These are phyloP conservation scores for Quercus wislizeni DNA, from an alignment of 306 rosid genomes.

Conservation along the genomic window DNA sequence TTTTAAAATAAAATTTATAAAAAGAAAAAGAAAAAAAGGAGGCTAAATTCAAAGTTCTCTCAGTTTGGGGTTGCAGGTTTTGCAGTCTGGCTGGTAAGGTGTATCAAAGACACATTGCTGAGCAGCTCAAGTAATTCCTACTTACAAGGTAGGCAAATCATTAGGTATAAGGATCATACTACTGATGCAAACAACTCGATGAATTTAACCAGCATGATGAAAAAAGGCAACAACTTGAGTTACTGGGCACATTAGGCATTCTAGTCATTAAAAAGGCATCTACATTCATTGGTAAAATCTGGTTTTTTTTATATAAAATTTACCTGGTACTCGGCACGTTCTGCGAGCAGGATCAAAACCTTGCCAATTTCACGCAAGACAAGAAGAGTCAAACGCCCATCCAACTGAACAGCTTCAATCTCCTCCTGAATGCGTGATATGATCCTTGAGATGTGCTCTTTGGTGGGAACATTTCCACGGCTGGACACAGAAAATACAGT, in stretches of 20 bases:
- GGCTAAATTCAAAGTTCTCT: neutral
- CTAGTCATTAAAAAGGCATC: neutral
- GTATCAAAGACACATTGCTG: neutral
- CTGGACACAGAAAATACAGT: slow-evolving; percentile 86
- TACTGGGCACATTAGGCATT: neutral
- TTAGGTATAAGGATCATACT: neutral
- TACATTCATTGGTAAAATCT: neutral
- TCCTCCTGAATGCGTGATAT: slow-evolving; percentile 88
- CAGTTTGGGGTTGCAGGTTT: neutral
- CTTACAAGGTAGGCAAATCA: neutral
- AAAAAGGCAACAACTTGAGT: neutral
- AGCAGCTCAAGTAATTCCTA: neutral
- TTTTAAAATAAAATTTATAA: too few relatives aligned
- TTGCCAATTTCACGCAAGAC: slow-evolving; percentile 96
- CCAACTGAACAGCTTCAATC: slow-evolving; percentile 92
- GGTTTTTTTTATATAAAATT: neutral
- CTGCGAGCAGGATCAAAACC: slow-evolving; percentile 76
- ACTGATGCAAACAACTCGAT: neutral
- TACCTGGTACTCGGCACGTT: slow-evolving; percentile 94
- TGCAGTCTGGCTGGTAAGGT: neutral
- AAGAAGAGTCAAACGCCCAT: slow-evolving; percentile 92
- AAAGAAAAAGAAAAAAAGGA: neutral
- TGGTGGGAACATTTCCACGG: slow-evolving; percentile 93
- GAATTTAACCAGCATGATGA: neutral
- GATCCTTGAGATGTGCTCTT: slow-evolving; percentile 84